phyloP scores from a whole-genome alignment of 441 rosid species.

The Pelargonium exstipulatum region DNA sequence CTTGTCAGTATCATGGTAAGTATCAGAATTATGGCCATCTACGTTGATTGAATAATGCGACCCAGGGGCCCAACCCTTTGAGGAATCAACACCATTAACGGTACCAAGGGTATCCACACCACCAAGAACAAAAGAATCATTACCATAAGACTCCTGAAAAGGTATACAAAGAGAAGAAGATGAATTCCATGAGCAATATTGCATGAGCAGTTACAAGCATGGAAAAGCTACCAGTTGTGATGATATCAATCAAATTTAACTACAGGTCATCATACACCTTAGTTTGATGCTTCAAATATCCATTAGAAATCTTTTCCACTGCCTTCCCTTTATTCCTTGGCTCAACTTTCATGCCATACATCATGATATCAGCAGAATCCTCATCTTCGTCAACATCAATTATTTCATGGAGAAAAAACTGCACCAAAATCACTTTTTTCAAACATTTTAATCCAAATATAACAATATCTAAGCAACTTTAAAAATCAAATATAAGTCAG shows the following conservation, averaged over 20 bases:
- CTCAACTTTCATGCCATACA: constrained; percentile 34
- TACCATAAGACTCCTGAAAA: not conserved
- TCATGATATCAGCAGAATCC: constrained; percentile 33
- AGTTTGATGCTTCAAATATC: constrained; percentile 22
- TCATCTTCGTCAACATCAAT: constrained; percentile 56
- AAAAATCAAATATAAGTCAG: not conserved
- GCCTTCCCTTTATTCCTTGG: constrained; percentile 57
- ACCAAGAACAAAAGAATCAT: constrained; percentile 23
- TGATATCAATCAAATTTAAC: not conserved
- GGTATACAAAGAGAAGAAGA: not conserved
- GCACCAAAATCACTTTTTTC: constrained; percentile 15
- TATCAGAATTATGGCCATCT: constrained; percentile 29
- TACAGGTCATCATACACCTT: constrained; percentile 26
- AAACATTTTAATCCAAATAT: not conserved
- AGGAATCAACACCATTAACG: not conserved
- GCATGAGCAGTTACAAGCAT: not conserved
- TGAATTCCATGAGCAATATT: not conserved
- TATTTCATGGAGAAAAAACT: constrained; percentile 42
- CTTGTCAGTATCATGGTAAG: constrained; percentile 31
- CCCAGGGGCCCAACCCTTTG: constrained; percentile 23
- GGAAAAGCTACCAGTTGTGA: not conserved
- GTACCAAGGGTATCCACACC: constrained; percentile 22
- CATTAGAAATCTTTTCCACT: constrained; percentile 25
- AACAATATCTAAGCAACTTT: not conserved
- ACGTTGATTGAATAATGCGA: constrained; percentile 31